Percentiles rank a stretch among this genome's conserved stretches.
phyloP scores from a whole-genome alignment of 495 filamentous ascomycete genomes.

The Penicillium angulare region DNA sequence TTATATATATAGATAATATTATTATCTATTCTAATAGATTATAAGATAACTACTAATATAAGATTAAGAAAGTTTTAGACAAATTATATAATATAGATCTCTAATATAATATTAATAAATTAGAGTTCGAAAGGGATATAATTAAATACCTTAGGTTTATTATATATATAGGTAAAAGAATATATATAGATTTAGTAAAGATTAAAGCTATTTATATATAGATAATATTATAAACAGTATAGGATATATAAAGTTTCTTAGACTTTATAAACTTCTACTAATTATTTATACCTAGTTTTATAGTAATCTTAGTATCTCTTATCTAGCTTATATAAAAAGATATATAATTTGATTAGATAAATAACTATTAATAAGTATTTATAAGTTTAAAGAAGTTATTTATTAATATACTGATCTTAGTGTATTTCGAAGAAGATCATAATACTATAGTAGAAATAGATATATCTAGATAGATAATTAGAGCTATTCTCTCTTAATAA shows the following conservation, averaged over 20 bases:
- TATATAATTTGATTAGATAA: slow-evolving; percentile 13
- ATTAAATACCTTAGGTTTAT: neutral
- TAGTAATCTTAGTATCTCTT: neutral
- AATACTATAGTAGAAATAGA: neutral
- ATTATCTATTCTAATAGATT: neutral
- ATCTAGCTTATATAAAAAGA: slow-evolving; percentile 17
- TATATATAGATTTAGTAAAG: neutral
- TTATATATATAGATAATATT: neutral
- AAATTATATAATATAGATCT: neutral
- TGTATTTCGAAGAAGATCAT: neutral
- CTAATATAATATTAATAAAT: neutral
- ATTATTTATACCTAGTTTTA: neutral
- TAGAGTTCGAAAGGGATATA: neutral
- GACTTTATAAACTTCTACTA: neutral
- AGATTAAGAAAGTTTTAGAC: neutral
- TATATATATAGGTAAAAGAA: neutral
- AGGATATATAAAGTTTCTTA: neutral
- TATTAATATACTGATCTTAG: slow-evolving; percentile 7
- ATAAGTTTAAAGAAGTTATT: slow-evolving; percentile 2
- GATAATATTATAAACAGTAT: neutral
- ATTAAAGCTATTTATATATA: neutral
- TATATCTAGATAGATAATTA: neutral
- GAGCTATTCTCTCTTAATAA: neutral
- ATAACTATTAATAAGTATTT: neutral
- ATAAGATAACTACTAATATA: neutral